Conservation (phyloP, 345 rosid species). For the Mangifera indica region DNA sequence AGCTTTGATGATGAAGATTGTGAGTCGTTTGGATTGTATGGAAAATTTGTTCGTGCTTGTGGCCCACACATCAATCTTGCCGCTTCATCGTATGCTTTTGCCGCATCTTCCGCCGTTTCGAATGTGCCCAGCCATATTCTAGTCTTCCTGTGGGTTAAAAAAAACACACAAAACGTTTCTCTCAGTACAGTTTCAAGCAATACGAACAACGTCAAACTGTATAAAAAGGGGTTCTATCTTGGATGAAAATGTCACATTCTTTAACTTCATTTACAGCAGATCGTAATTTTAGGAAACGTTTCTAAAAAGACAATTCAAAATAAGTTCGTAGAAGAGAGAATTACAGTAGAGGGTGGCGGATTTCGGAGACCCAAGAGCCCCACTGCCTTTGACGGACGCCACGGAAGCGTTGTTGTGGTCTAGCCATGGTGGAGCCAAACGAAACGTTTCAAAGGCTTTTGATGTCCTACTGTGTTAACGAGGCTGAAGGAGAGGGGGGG, state of each 20-base stretch:
- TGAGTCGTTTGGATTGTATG: constrained; percentile 49
- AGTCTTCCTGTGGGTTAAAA: constrained; percentile 50
- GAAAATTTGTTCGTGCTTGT: constrained; percentile 63
- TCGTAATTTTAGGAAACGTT: too few relatives aligned
- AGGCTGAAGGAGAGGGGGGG: constrained; percentile 4
- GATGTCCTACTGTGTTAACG: too few relatives aligned
- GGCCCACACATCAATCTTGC: constrained; percentile 73
- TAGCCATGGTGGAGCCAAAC: constrained; percentile 37
- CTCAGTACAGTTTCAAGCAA: background rate
- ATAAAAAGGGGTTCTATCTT: too few relatives aligned
- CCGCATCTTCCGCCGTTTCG: constrained; percentile 79
- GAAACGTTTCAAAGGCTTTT: too few relatives aligned
- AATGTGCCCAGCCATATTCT: constrained; percentile 82
- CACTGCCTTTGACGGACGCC: constrained; percentile 80
- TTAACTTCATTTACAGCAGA: too few relatives aligned
- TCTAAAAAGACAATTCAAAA: background rate
- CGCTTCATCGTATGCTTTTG: constrained; percentile 77
- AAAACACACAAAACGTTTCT: constrained; percentile 5
- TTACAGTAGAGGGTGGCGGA: constrained; percentile 73
- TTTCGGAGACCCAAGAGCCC: constrained; percentile 89
- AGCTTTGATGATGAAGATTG: constrained; percentile 55
- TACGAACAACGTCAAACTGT: background rate
- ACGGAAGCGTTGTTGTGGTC: constrained; percentile 63
- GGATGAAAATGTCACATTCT: background rate
- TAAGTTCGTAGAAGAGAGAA: constrained; percentile 7